A percentile compares a stretch with the other conserved stretches of the same genome.
Evolutionary conservation across 108 stramenopile species (phyloP).

Genomic region (Nannochloropsis gaditana): DNA sequence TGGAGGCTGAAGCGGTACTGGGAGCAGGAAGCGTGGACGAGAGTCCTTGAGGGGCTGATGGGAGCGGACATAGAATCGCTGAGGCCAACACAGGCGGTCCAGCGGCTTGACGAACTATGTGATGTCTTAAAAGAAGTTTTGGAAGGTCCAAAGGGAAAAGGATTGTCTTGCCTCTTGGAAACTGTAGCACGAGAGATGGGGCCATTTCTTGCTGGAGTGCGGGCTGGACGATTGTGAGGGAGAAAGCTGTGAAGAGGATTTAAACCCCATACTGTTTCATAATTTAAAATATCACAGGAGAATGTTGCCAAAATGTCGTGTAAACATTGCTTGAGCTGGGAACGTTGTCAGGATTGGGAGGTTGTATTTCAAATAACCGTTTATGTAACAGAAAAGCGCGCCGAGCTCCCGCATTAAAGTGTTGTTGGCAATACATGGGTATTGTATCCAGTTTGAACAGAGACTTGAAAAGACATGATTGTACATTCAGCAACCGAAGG

Average conservation of each 20-base stretch:
- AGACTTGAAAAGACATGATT: too few species aligned
- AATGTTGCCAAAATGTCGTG: background rate
- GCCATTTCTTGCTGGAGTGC: background rate
- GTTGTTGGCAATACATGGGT: too few species aligned
- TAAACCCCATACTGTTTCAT: too few species aligned
- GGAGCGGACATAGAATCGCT: background rate
- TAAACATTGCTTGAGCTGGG: too few species aligned
- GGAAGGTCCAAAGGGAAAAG: background rate
- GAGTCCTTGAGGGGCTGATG: background rate
- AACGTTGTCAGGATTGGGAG: too few species aligned
- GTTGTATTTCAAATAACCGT: too few species aligned
- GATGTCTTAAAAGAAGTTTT: background rate
- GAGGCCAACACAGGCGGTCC: background rate
- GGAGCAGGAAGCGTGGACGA: background rate
- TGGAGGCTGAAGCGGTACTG: conserved; percentile 19
- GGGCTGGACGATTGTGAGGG: background rate
- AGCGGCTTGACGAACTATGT: background rate
- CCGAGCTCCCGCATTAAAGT: too few species aligned
- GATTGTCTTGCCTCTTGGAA: background rate
- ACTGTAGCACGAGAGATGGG: background rate
- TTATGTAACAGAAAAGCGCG: too few species aligned
- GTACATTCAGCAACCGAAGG: too few species aligned
- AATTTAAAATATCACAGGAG: background rate
- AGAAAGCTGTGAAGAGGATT: background rate
- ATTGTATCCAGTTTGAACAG: too few species aligned